Evolutionary conservation across 139 green algal genomes (phyloP).

Genomic region (Spirogloea muscicola): DNA sequence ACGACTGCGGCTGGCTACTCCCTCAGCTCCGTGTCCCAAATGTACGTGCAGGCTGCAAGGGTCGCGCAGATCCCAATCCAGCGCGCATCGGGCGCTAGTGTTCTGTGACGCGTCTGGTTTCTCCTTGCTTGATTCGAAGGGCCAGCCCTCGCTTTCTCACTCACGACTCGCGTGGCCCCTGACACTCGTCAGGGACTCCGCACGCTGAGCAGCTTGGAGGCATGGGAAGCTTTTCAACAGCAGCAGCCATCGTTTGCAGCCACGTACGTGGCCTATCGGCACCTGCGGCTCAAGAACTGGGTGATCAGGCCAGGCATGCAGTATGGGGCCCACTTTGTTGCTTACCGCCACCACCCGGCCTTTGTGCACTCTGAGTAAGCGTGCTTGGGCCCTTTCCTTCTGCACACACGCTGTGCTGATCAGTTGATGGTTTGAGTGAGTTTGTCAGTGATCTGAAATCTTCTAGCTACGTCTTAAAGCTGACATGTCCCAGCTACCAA

Average conservation of each 20-base stretch:
- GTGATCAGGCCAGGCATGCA: constrained; percentile 21
- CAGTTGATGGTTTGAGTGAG: not conserved
- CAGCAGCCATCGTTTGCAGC: not conserved
- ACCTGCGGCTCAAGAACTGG: constrained; percentile 14
- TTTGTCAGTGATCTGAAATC: not conserved
- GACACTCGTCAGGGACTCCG: no score
- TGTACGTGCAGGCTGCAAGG: no score
- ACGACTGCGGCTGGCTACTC: no score
- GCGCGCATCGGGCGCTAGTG: no score
- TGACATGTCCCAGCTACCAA: not conserved
- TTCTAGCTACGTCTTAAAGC: not conserved
- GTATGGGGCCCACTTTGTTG: constrained; percentile 17
- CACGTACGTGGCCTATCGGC: constrained; percentile 9
- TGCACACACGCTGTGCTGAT: not conserved
- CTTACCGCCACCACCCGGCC: constrained; percentile 21
- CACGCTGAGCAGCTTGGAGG: no score
- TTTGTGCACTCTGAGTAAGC: constrained; percentile 29
- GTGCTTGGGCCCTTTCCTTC: no score
- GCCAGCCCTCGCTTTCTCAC: no score
- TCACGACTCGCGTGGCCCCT: no score
- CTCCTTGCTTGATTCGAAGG: no score
- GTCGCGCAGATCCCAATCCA: no score
- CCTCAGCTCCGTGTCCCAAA: no score
- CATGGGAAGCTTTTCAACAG: not conserved
- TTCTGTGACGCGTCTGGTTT: no score